Evolutionary conservation across 495 filamentous ascomycete genomes (phyloP), one percentile per base, ranked within the genome.

Genomic region (Durotheca rogersii): DNA sequence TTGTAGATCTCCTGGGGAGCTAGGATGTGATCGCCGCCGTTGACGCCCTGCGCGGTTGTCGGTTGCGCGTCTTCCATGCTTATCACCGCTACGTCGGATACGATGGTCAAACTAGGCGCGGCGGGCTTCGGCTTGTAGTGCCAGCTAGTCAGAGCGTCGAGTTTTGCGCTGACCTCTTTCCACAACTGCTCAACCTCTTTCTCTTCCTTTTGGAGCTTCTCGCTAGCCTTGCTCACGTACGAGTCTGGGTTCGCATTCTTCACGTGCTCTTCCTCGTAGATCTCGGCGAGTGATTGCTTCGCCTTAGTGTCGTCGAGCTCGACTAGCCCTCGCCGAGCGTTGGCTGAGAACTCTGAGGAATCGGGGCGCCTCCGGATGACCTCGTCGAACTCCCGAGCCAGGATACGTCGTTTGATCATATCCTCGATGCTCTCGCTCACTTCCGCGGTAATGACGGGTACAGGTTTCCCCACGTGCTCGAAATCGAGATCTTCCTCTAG

Each of bases 401-500:
- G 71, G 58, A 98, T 96, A 18, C 94, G 88, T 21, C 89, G 84
- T 66, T 97, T 97, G 69, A 98, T 89, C 41, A 98, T 80, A 11
- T 86, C 89, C 66, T 97, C 93, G 44, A 98, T 94, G 44, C 85
- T 85, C 67, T 96, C 92, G 33, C 82, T 92, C 7, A 94, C 80
- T 64, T 96, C 92, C n/a, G 87, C 84, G 0, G 94, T 97, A 57
- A 96, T 89, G 21, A 96, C 87, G 3, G 92, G 89, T 0, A 96
- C 85, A 0, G 93, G 93, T 66, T 96, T 97, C 51, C 93, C 94
- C n/a, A 87, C 81, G 38, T 93, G 81, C 67, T 98, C 93, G 59
- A 96, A 97, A 42, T 97, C 93, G 10, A 98, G 78, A 52, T 96
- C 90, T 68, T 97, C 86, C 65, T 96, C 94, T 1, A 98, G 79